These are phyloP conservation scores for Mortierella claussenii DNA, from an alignment of 192 early-diverging fungal genomes.

Conservation along the genomic window DNA sequence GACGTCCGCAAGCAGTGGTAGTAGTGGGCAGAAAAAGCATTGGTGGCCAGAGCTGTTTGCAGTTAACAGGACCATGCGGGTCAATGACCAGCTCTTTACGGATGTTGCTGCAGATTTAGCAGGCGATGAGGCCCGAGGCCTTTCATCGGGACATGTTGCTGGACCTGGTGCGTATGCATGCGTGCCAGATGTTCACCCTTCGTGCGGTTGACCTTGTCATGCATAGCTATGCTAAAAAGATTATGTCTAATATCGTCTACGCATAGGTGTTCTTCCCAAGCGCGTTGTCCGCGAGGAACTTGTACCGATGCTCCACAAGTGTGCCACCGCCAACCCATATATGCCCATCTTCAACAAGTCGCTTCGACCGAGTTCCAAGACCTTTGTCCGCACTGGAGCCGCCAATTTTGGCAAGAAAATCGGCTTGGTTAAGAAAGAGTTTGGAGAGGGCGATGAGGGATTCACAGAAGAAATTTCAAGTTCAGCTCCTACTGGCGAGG, in stretches of 20 bases:
- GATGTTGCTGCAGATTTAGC: slow-evolving; percentile 23
- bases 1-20: neutral
- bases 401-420: slow-evolving; percentile 23
- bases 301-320: slow-evolving; percentile 40
- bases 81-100: slow-evolving; percentile 28
- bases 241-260: no score
- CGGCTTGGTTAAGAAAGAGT: slow-evolving; percentile 22
- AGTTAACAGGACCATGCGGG: slow-evolving; percentile 19
- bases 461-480: slow-evolving; percentile 19
- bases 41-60: slow-evolving; percentile 46
- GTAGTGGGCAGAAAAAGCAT: slow-evolving; percentile 20
- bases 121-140: slow-evolving; percentile 25
- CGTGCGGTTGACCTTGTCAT: no score
- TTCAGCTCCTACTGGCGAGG: neutral
- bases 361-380: slow-evolving; percentile 42
- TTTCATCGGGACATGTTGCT: slow-evolving; percentile 25
- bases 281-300: slow-evolving; percentile 39
- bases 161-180: slow-evolving; percentile 35
- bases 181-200: no score
- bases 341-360: slow-evolving; percentile 16
- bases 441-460: slow-evolving; percentile 50
- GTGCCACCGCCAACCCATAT: slow-evolving; percentile 31
- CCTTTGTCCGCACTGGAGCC: slow-evolving; percentile 20
- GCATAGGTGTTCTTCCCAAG: slow-evolving; percentile 38
- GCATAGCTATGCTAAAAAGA: no score